Evolutionary conservation across 495 filamentous ascomycete species (phyloP).

Genomic region (Astrocystis sublimbata): DNA sequence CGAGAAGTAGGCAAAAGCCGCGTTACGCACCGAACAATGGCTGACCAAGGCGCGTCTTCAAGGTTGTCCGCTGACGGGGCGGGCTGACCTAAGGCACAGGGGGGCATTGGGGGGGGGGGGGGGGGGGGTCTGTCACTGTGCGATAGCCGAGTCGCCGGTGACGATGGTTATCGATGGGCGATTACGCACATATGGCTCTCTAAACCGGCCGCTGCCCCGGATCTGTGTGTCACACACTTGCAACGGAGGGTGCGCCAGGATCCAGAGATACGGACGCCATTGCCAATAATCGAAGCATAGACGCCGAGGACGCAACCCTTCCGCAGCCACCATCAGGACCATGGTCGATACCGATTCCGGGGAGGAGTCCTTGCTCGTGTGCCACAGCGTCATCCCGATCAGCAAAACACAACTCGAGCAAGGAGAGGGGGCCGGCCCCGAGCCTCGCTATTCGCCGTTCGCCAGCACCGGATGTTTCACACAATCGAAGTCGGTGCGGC

Average conservation of each 20-base stretch:
- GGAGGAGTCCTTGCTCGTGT: background rate
- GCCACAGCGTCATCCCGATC: background rate
- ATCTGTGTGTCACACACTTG: background rate
- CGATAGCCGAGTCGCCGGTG: background rate
- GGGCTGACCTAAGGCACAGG: background rate
- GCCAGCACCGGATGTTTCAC: background rate
- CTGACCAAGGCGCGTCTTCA: background rate
- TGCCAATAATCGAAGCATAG: background rate
- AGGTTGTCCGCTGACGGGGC: background rate
- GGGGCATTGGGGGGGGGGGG: no score
- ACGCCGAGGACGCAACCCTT: background rate
- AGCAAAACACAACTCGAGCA: background rate
- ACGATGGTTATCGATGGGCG: background rate
- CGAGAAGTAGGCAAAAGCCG: constrained; percentile 7
- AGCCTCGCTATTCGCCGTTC: background rate
- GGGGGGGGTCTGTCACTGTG: background rate
- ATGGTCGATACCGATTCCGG: background rate
- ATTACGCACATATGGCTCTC: background rate
- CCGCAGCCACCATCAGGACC: background rate
- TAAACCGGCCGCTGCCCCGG: background rate
- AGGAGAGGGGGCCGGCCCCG: background rate
- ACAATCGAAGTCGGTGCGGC: background rate
- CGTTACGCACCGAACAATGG: constrained; percentile 5
- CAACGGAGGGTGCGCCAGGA: background rate
- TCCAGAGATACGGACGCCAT: background rate